Percentiles rank a stretch among this genome's conserved stretches.
These are phyloP conservation scores for Nephelium lappaceum DNA, from an alignment of 345 rosid species.

Conservation along the genomic window DNA sequence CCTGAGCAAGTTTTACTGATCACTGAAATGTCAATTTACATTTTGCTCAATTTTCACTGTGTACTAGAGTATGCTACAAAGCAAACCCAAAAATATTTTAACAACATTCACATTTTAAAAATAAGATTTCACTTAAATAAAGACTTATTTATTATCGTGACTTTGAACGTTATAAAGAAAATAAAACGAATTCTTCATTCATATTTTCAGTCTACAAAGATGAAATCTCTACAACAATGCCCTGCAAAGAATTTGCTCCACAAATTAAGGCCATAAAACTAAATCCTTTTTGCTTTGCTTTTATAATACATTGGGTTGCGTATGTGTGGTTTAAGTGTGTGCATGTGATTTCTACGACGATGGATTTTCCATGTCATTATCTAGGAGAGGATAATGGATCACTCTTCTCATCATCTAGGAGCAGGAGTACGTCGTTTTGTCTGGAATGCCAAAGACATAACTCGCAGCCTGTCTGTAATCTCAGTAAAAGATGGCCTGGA, in stretches of 20 bases:
- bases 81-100: too few species aligned
- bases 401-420: conserved; percentile 19
- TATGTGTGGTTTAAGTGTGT: neutral
- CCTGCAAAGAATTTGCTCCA: conserved; percentile 5
- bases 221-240: conserved; percentile 4
- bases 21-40: too few species aligned
- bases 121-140: too few species aligned
- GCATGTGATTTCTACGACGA: neutral
- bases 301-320: neutral
- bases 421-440: conserved; percentile 43
- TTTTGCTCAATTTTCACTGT: too few species aligned
- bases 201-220: conserved; percentile 2
- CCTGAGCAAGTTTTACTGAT: too few species aligned
- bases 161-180: neutral
- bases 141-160: too few species aligned
- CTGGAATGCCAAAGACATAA: conserved; percentile 55
- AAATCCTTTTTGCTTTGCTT: neutral
- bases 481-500: conserved; percentile 81
- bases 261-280: neutral
- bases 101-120: too few species aligned
- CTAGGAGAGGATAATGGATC: conserved; percentile 2
- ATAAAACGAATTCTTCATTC: neutral
- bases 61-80: too few species aligned
- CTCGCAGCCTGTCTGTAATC: conserved; percentile 59
- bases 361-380: conserved; percentile 13